Evolutionary conservation across 106 monocot genomes (phyloP), one percentile per base, ranked within the genome.

Genomic region (Xerophyta viscosa): DNA sequence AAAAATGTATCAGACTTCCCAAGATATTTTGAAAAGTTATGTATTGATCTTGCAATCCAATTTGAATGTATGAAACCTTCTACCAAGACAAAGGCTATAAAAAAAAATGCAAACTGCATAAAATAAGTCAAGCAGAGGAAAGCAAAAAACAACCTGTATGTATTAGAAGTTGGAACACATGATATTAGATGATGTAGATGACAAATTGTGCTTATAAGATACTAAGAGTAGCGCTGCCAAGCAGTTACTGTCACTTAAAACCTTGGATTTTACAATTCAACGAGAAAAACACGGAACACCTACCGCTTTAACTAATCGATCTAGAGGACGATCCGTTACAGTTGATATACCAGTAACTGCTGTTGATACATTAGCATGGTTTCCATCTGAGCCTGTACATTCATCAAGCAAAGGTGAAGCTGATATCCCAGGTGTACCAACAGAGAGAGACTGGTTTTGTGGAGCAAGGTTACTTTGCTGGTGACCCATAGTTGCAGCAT

Each of bases 381-480:
- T 70, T 1, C 54, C 78, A 71, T 84, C 88, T 44, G 58, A 45
- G 58, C 51, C 60, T 8, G 68, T 33, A 56, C 61, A 84, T 60
- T 89, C 96, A 33, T 81, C 96, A 27, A 89, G 64, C 63, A 98
- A 75, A 20, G 98, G 86, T 21, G 98, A 98, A 20, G 90, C 79
- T 30, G 98, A 98, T 48, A 98, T 98, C 22, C 96, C 89, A 75
- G 54, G 80, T 63, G 80, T 86, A 44, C 57, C 71, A 68, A 79
- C 75, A 74, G 67, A 59, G 62, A 84, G 48, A 59, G 84, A 68
- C 51, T 74, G 78, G 17, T 53, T 17, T 47, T 71, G 90, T 58
- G 55, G 6, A 39, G 66, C 56, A 37, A 53, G 47, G 43, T 41
- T 3, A 63, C 55, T 11, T 60, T 73, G 68, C 41, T 56, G 84